Percentiles rank a stretch among this genome's conserved stretches.
Evolutionary conservation across 208 protist genomes (phyloP).

Genomic region (Trypanosoma rangeli): DNA sequence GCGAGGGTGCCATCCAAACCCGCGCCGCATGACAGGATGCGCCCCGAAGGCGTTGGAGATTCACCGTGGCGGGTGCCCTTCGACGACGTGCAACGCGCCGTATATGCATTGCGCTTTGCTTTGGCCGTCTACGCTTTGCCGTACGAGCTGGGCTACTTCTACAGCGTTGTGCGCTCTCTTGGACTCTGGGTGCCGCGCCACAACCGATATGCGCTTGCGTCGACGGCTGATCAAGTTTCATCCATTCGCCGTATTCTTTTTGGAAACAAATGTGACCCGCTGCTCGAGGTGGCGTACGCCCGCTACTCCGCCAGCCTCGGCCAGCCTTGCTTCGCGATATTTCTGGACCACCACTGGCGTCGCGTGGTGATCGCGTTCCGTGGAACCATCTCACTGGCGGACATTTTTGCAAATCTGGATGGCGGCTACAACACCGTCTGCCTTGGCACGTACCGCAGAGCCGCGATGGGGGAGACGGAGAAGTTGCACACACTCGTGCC

Average conservation of each 20-base stretch:
- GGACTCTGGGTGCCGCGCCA: conserved; percentile 60
- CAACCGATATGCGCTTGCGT: conserved; percentile 63
- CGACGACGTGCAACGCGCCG: conserved; percentile 21
- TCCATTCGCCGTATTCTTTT: conserved; percentile 80
- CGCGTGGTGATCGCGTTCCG: conserved; percentile 76
- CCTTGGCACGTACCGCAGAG: conserved; percentile 19
- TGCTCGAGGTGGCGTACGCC: conserved; percentile 67
- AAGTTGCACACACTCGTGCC: conserved; percentile 61
- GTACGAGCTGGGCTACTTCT: conserved; percentile 81
- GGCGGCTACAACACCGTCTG: conserved; percentile 61
- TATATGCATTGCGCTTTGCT: conserved; percentile 69
- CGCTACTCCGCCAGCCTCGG: conserved; percentile 49
- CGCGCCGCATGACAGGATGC: background rate
- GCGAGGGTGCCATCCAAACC: background rate
- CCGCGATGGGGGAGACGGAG: conserved; percentile 4
- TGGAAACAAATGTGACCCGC: conserved; percentile 30
- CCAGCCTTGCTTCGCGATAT: conserved; percentile 54
- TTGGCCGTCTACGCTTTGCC: conserved; percentile 69
- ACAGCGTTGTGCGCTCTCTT: conserved; percentile 35
- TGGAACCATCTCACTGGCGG: conserved; percentile 61
- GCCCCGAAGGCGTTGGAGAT: background rate
- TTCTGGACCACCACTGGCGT: conserved; percentile 58
- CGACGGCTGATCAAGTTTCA: conserved; percentile 64
- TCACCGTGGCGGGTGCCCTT: background rate
- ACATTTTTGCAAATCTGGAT: conserved; percentile 52